Base-by-base conservation (phyloP, 345 rosid genomes). In the Orychophragmus violaceus region DNA sequence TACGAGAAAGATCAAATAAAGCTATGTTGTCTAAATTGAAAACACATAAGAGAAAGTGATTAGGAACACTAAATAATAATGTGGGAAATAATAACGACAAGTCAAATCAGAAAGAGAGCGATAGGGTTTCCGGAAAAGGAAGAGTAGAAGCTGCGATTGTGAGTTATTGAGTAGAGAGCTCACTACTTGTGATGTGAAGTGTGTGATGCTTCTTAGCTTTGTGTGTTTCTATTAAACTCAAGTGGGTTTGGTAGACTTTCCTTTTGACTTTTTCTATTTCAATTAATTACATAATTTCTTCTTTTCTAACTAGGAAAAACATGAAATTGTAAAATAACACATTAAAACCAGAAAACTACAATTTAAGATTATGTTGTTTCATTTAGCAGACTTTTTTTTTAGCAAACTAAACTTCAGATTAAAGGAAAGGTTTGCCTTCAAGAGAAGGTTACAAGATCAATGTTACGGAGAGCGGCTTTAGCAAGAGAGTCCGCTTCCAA, bases 211-310 rank as follows among this genome's bases (percentile, higher is more conserved):
- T 72, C 66, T 27, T 36, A 56, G 65, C 76, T 64, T 56, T 72
- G 70, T 64, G 65, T 64, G 64, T 72, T 27, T 48, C 59, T 48
- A 12, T 64, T 33, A 62, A 71, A 71, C 74, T 53, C 75, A 71
- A 62, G 58, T 63, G 64, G 69, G 75, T 45, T 71, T 35, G 69
- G 75, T 71, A 37, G 50, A 55, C 75, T 71, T 72, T 56, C 76
- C 65, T 56, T 57, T 64, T 48, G 58, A 55, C 69, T 25, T 54
- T 53, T 45, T 5, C n/a, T n/a, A n/a, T 62, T 6, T 61, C 41
- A 14, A 19, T 41, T 39, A 42, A 0, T 30, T 39, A 14, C 30
- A n/a, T 3, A 51, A 21, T 29, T 41, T 39, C 35, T 35, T 45
- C 12, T 44, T 55, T 25, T 28, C 9, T 36, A 18, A 22, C 4